Evolutionary conservation across 2,329 filamentous ascomycete species (phyloP), one percentile per base, ranked within the genome.

Genomic region (Seiridium unicorne): DNA sequence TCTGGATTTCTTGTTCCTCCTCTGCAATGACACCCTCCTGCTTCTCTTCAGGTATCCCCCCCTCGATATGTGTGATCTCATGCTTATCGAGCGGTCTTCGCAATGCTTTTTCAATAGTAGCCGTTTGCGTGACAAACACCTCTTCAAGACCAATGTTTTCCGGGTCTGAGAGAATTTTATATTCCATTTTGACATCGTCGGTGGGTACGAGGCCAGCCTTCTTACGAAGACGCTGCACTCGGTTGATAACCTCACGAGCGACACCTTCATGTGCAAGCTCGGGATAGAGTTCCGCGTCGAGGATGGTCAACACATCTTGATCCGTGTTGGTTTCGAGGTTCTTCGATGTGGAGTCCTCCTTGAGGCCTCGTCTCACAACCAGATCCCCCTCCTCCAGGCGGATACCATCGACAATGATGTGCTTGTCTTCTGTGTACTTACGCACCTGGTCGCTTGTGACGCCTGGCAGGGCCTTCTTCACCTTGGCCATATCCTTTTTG

Each of bases 151-250:
- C 92, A 59, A 93, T 82, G 55, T 85, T 83, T 2, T 93, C 90
- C 0, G 91, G 90, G 70, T 96, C 92, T 6, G 85, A 82, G 51
- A 95, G 76, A 4, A 97, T 86, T 60, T 83, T 83, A 78, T 97
- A 98, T 74, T 96, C 91, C 91, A 99, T 97, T 78, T 90, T 91
- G 63, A 99, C 89, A 71, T 98, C 95, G 71, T 99, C 95, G 0
- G 94, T 98, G 1, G 93, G 88, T 64, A 93, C 87, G 57, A 99
- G 81, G 0, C 92, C 92, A 6, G 93, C 93, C 80, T 95, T 95
- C 85, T 99, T 99, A 65, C 95, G 88, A 63, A 98, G 81, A 66
- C 91, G 86, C 78, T 99, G 95, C 31, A 99, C 90, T 46, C 94
- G 89, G 74, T 96, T 91, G 79, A 99, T 90, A 65, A 99, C 89